Conservation (phyloP, 2,329 filamentous ascomycete species). For the Pyrenophora graminea region DNA sequence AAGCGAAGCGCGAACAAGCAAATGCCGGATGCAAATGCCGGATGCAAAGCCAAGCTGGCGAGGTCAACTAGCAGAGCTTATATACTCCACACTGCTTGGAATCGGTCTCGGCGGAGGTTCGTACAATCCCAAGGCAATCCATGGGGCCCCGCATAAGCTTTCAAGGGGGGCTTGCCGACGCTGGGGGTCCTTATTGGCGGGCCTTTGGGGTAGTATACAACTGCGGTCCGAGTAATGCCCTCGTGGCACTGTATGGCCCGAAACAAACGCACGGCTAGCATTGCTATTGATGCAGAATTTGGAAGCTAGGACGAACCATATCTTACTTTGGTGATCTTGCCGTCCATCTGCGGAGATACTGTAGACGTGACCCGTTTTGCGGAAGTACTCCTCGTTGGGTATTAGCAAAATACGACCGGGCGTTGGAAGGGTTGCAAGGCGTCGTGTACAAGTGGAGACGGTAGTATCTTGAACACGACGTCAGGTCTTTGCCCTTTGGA, state of each 20-base stretch:
- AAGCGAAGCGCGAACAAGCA: constrained; percentile 14
- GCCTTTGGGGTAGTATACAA: constrained; percentile 1
- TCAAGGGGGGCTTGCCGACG: constrained; percentile 2
- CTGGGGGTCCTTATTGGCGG: constrained; percentile 16
- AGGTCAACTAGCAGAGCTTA: constrained; percentile 10
- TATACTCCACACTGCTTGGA: constrained; percentile 4
- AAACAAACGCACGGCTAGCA: constrained; percentile 3
- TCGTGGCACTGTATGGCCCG: constrained; percentile 1
- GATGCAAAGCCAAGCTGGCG: constrained; percentile 7
- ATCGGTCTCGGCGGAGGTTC: constrained; percentile 10
- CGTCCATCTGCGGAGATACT: background rate
- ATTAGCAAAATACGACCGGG: background rate
- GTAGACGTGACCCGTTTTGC: background rate
- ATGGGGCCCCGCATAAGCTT: constrained; percentile 29
- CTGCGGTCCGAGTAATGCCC: constrained; percentile 3
- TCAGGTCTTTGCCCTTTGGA: no score
- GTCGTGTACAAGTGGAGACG: background rate
- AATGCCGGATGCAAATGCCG: constrained; percentile 5
- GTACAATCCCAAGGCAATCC: constrained; percentile 10
- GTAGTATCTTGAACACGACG: no score
- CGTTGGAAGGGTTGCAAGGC: background rate
- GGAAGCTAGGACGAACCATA: background rate
- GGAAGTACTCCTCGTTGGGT: constrained; percentile 2
- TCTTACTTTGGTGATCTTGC: background rate
- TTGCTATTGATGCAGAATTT: constrained; percentile 15